These are phyloP conservation scores for Candida maesae DNA, from an alignment of 805 yeast genomes.

Conservation along the genomic window DNA sequence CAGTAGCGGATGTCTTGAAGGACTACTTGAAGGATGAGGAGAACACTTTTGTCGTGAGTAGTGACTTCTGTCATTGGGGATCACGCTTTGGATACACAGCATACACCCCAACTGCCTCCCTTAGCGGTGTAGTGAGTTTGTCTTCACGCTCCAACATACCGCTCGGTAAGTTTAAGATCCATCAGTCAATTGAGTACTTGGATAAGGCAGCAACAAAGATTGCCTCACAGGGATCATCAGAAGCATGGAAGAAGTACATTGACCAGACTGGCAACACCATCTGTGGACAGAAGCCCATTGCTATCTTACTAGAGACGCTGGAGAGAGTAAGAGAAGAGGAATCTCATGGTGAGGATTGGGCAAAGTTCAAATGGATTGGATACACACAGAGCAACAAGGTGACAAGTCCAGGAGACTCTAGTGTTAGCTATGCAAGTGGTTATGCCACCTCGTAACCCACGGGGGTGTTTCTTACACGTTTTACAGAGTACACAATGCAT, in stretches of 20 bases:
- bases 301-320: slow-evolving; percentile 53
- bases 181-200: slow-evolving; percentile 67
- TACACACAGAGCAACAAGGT: slow-evolving; percentile 74
- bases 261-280: slow-evolving; percentile 77
- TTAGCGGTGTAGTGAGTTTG: slow-evolving; percentile 18
- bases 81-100: slow-evolving; percentile 54
- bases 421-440: slow-evolving; percentile 92
- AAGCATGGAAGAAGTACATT: slow-evolving; percentile 65
- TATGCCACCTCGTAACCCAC: slow-evolving; percentile 30
- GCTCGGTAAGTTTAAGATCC: slow-evolving; percentile 42
- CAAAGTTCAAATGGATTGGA: slow-evolving; percentile 63
- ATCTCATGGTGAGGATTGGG: slow-evolving; percentile 19
- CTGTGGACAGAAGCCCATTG: slow-evolving; percentile 87
- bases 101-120: slow-evolving; percentile 33
- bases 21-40: slow-evolving; percentile 51
- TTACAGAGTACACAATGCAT: too few species aligned
- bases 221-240: slow-evolving; percentile 52
- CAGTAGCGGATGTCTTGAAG: slow-evolving; percentile 44
- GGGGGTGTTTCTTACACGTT: too few species aligned
- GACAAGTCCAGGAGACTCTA: slow-evolving; percentile 48
- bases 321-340: slow-evolving; percentile 32
- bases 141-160: slow-evolving; percentile 5
- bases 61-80: slow-evolving; percentile 98
- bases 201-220: slow-evolving; percentile 71
- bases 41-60: slow-evolving; percentile 73